These are phyloP conservation scores for Coemansia sp. DNA, from an alignment of 192 early-diverging fungal species.

Conservation along the genomic window DNA sequence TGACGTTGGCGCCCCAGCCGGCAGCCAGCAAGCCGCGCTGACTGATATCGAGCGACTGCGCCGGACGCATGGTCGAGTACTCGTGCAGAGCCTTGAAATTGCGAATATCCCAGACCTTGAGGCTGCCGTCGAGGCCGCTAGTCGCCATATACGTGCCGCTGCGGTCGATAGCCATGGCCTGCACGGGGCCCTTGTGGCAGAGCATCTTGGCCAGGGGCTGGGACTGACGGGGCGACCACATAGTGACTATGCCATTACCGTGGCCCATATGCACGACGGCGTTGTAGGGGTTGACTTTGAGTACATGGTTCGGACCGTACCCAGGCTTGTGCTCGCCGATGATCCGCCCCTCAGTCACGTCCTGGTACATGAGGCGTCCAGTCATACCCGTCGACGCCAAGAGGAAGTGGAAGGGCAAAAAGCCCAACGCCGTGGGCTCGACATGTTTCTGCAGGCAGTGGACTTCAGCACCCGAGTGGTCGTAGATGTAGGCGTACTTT, in stretches of 20 bases:
- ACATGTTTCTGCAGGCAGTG: constrained; percentile 84
- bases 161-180: constrained; percentile 81
- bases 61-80: constrained; percentile 79
- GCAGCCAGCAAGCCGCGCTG: constrained; percentile 85
- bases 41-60: constrained; percentile 78
- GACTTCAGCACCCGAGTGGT: constrained; percentile 85
- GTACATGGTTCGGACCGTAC: constrained; percentile 76
- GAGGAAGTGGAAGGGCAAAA: constrained; percentile 92
- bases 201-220: constrained; percentile 91
- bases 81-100: constrained; percentile 78
- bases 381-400: constrained; percentile 80
- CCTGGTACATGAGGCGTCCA: constrained; percentile 89
- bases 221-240: constrained; percentile 88
- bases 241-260: constrained; percentile 80
- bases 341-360: constrained; percentile 86
- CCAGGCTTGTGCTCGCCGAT: constrained; percentile 79
- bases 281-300: constrained; percentile 90
- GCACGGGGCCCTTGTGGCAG: constrained; percentile 87
- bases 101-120: constrained; percentile 95
- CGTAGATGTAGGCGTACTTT: constrained; percentile 93
- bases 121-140: constrained; percentile 82
- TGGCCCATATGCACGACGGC: constrained; percentile 94
- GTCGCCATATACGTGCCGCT: constrained; percentile 87
- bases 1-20: constrained; percentile 77
- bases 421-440: constrained; percentile 83